Percentiles rank a stretch among this genome's conserved stretches.
Conservation (phyloP, 169 alveolate species). For the Cryptosporidium ubiquitum region DNA sequence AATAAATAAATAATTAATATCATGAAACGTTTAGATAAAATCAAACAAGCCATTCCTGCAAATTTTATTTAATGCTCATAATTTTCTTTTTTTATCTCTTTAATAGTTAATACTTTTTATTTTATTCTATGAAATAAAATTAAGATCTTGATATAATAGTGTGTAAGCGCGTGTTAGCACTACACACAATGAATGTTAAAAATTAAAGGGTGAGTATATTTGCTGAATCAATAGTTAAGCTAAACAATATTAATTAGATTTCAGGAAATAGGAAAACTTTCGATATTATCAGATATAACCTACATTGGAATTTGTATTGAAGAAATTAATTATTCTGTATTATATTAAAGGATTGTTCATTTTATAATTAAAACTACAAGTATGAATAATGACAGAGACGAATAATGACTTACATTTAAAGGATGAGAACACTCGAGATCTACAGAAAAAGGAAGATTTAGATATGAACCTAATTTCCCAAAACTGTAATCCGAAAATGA, state of each 20-base stretch:
- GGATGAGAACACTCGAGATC: background rate
- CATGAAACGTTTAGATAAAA: too few relatives aligned
- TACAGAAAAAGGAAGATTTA: background rate
- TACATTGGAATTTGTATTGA: too few relatives aligned
- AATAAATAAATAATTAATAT: too few relatives aligned
- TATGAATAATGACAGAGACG: slow-evolving; percentile 8
- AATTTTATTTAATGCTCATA: too few relatives aligned
- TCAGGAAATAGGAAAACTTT: background rate
- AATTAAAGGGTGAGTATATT: background rate
- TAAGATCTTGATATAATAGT: slow-evolving; percentile 9
- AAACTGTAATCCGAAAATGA: background rate
- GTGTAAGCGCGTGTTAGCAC: slow-evolving; percentile 49
- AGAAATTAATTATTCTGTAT: background rate
- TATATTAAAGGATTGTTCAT: background rate
- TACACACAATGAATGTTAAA: slow-evolving; percentile 1
- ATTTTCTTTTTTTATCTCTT: too few relatives aligned
- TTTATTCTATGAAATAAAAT: background rate
- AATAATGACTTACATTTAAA: background rate
- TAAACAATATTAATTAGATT: background rate
- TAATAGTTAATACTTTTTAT: background rate
- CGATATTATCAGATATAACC: background rate
- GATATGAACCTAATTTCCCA: background rate
- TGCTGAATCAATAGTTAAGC: background rate
- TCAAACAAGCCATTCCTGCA: background rate
- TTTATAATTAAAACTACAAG: background rate